Conservation (phyloP, 352 stramenopile species). For the Pythium apleroticum region DNA sequence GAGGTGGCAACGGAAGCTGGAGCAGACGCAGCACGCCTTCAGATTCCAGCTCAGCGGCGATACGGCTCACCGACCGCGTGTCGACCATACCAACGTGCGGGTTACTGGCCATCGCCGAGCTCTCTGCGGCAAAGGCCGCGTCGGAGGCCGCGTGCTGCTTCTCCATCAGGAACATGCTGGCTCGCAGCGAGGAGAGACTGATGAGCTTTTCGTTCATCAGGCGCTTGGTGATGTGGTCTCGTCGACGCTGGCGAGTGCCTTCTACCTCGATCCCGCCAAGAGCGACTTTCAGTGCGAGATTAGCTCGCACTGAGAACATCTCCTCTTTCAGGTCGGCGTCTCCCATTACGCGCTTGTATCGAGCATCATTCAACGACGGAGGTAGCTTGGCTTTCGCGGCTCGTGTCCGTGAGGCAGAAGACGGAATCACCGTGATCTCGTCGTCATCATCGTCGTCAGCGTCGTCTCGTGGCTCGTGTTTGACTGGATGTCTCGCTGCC, state of each 20-base stretch:
- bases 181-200: conserved; percentile 67
- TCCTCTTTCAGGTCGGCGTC: conserved; percentile 24
- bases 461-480: background rate
- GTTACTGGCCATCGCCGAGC: conserved; percentile 3
- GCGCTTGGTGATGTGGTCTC: conserved; percentile 61
- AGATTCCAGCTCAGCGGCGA: conserved; percentile 62
- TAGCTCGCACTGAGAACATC: conserved; percentile 46
- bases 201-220: conserved; percentile 74
- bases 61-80: conserved; percentile 66
- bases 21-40: conserved; percentile 49
- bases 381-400: background rate
- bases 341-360: conserved; percentile 23
- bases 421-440: conserved; percentile 26
- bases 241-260: conserved; percentile 54
- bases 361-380: conserved; percentile 4
- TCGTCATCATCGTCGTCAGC: conserved; percentile 14
- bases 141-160: conserved; percentile 28
- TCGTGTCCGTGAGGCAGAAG: background rate
- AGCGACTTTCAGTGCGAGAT: conserved; percentile 57
- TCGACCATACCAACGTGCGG: conserved; percentile 59
- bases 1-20: conserved; percentile 62
- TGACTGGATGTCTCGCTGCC: background rate
- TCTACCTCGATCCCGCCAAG: conserved; percentile 58
- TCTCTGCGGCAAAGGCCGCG: conserved; percentile 3
- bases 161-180: conserved; percentile 81